Conservation (phyloP, 257 asterid species). For the Cruciata laevipes region DNA sequence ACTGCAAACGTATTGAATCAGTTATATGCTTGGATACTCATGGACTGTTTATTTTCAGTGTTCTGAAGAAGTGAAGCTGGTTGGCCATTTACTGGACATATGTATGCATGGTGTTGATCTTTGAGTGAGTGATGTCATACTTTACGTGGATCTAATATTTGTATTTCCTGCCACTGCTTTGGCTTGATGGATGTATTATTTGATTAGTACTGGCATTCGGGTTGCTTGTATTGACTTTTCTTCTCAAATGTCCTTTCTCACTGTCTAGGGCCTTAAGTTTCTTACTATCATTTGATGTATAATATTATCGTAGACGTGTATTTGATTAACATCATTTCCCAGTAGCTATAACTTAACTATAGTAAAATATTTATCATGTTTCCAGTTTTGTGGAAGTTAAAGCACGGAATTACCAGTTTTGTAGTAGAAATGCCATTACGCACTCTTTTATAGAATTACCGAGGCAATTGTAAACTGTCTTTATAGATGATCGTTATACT, state of each 20-base stretch:
- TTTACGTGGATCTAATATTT: conserved; percentile 9
- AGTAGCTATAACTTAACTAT: not conserved
- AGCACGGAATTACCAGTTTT: too few relatives aligned
- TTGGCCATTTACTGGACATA: conserved; percentile 10
- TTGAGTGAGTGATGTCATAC: conserved; percentile 12
- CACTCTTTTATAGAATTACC: too few relatives aligned
- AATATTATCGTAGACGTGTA: not conserved
- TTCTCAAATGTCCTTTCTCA: not conserved
- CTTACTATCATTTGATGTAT: not conserved
- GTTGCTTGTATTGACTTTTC: not conserved
- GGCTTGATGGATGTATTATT: conserved; percentile 5
- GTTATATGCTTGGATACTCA: not conserved
- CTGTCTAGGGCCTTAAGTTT: too few relatives aligned
- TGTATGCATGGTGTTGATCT: conserved; percentile 11
- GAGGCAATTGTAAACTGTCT: too few relatives aligned
- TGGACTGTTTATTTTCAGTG: conserved; percentile 28
- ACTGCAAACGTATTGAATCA: not conserved
- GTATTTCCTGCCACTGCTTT: not conserved
- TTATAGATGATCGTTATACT: too few relatives aligned
- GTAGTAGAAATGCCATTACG: too few relatives aligned
- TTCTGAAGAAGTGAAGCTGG: conserved; percentile 29
- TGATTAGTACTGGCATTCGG: not conserved
- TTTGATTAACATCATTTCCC: not conserved
- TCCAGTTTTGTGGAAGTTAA: not conserved
- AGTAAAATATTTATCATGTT: too few relatives aligned